Evolutionary conservation across 2,329 filamentous ascomycete species (phyloP), one percentile per base, ranked within the genome.

Genomic region (Ophiostoma australiae): DNA sequence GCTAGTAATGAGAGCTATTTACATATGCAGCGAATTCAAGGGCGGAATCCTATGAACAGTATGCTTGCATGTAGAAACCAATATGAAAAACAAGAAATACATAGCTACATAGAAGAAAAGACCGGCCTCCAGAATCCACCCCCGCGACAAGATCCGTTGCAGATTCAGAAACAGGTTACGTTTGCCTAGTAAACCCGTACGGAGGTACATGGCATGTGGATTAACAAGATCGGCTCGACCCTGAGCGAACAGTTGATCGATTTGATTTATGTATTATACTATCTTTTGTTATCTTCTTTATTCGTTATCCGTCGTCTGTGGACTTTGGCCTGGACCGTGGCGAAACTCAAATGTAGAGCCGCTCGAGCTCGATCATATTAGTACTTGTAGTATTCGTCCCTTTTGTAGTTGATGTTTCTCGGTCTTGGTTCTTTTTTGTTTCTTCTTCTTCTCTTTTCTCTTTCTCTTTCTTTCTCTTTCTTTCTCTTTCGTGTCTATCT

Each of bases 61-160:
- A n/a, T n/a, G n/a, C n/a, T n/a, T n/a, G n/a, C n/a, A n/a, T n/a
- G n/a, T n/a, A n/a, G n/a, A 48, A 4, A 48, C 44, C 7, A 8
- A n/a, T 15, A 48, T 20, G 17, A n/a, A 48, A n/a, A 48, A 48
- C 44, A 48, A 48, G 20, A 48, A 48, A 48, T 37, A 37, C 35
- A 4, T 7, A 37, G 35, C 8, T 39, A 39, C 8, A 31, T 13
- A 39, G 20, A 11, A 33, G 23, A 37, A 66, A 37, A 23, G 3
- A 8, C 58, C 15, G 52, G 27, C 27, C 27, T 11, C 5, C 13
- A 33, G 58, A 31, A 63, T 35, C 58, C 58, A 63, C 58, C 58
- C 58, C 58, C 63, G 63, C 63, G 63, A 66, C 63, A 66, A 37
- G 63, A 66, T 11, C 63, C 63, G 63, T 66, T 66, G 63, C 63